Evolutionary conservation across 805 yeast species (phyloP), one percentile per base, ranked within the genome.

Genomic region (Candida hispaniensis): DNA sequence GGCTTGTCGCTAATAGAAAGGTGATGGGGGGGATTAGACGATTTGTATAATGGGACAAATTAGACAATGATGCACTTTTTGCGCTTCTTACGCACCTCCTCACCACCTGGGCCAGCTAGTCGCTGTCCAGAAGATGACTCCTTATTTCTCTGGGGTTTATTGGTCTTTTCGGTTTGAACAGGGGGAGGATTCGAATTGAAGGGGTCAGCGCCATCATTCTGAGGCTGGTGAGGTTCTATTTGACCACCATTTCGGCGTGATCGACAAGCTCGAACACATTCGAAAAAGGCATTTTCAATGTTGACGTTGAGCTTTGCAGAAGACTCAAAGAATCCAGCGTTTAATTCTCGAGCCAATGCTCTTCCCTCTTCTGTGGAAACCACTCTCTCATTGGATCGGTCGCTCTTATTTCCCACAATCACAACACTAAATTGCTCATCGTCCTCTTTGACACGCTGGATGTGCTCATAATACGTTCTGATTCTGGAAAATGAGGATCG

Each of bases 301-400:
- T 91, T 86, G 47, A 79, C 72, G 47, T 91, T 79, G 47, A 80
- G 82, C 58, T 88, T 91, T 18, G 98, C 98, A 20, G 91, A 76
- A 2, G 97, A 83, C 60, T 91, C 98, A 50, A 82, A 71, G 53
- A 88, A 91, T 7, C 56, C 51, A 9, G 42, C 41, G 41, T 53
- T 49, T 38, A 82, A 63, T 33, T 67, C 67, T 45, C 73, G 68
- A 18, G 88, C 78, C 47, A 79, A 70, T 40, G 66, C 66, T 54
- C 83, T 91, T 26, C 93, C 95, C 50, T 91, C 96, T 47, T 79
- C 86, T 5, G 66, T 59, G 3, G 85, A 66, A 5, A 86, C 86
- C 49, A 79, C 79, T 49, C 94, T 72, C 52, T 79, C 75, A 42
- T 72, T 77, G 26, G 66, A 61, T 36, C 86, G 66, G 60, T 86